Conservation (phyloP, 768 basidiomycete species). For the Tulasnella sp. region DNA sequence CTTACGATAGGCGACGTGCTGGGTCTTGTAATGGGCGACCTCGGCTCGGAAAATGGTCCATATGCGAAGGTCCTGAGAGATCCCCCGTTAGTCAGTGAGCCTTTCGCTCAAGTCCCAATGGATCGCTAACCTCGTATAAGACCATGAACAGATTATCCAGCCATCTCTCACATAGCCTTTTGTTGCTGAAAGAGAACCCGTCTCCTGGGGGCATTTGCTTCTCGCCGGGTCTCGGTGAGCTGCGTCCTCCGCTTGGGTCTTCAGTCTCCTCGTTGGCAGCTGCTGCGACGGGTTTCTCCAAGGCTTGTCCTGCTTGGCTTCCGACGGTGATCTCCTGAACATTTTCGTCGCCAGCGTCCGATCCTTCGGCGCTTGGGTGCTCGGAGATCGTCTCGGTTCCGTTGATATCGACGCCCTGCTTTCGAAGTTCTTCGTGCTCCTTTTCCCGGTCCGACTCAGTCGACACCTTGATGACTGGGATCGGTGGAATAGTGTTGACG, state of each 20-base stretch:
- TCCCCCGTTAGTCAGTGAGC: neutral
- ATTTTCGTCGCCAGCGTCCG: constrained; percentile 33
- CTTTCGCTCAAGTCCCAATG: neutral
- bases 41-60: constrained; percentile 99
- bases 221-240: constrained; percentile 34
- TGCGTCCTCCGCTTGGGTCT: constrained; percentile 35
- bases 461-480: constrained; percentile 75
- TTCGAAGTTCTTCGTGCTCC: constrained; percentile 53
- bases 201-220: constrained; percentile 43
- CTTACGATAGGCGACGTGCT: constrained; percentile 96
- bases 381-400: constrained; percentile 21
- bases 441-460: constrained; percentile 60
- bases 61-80: constrained; percentile 77
- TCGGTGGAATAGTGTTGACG: constrained; percentile 36
- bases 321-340: constrained; percentile 24
- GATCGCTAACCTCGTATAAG: constrained; percentile 73
- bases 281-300: constrained; percentile 45
- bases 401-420: constrained; percentile 41
- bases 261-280: constrained; percentile 37
- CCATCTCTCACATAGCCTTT: constrained; percentile 96
- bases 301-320: constrained; percentile 2
- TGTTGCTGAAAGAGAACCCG: constrained; percentile 89
- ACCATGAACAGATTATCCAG: constrained; percentile 98
- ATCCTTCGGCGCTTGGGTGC: constrained; percentile 31
- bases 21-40: constrained; percentile 97